Conservation (phyloP, 2,329 filamentous ascomycete species). For the Cadophora gregata region DNA sequence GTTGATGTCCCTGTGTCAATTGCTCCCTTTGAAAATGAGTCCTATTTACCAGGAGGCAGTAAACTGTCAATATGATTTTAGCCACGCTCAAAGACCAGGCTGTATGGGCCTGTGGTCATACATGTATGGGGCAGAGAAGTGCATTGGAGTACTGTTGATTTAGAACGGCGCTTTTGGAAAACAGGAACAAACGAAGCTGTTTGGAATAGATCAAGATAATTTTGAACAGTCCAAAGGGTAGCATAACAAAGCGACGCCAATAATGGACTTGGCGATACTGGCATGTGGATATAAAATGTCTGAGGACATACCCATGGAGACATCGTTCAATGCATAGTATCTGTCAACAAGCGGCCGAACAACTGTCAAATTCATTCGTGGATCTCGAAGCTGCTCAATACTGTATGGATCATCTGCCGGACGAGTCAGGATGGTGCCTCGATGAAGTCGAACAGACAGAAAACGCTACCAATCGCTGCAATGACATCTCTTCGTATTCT, state of each 20-base stretch:
- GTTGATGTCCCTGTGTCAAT: conserved; percentile 74
- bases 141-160: not conserved
- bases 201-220: not conserved
- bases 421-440: not conserved
- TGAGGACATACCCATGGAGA: conserved; percentile 68
- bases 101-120: not conserved
- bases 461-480: conserved; percentile 21
- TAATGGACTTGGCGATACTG: too few species aligned
- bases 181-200: not conserved
- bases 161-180: too few species aligned
- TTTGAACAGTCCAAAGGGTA: not conserved
- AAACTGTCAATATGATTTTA: conserved; percentile 57
- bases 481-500: conserved; percentile 66
- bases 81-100: not conserved
- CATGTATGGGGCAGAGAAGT: not conserved
- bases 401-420: conserved; percentile 66
- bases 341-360: conserved; percentile 84
- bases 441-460: not conserved
- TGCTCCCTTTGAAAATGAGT: conserved; percentile 82
- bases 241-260: not conserved
- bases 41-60: conserved; percentile 83
- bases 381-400: conserved; percentile 78
- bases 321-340: conserved; percentile 78
- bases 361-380: conserved; percentile 76
- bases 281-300: not conserved